A percentile compares a stretch with the other conserved stretches of the same genome.
phyloP scores from a whole-genome alignment of 768 basidiomycete genomes.

The Xerocomellus amylosporus region DNA sequence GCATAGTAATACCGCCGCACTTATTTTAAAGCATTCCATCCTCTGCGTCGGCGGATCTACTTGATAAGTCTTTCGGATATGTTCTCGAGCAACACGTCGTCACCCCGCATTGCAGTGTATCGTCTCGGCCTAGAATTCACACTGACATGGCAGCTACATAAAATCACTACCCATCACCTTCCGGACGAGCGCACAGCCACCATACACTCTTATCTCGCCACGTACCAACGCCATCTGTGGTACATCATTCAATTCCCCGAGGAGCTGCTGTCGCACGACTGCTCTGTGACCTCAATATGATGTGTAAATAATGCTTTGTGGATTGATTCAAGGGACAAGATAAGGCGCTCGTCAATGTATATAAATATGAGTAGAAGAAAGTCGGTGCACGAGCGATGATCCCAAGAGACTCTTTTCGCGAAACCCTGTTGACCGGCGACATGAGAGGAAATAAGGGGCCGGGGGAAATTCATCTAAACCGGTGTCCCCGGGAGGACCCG shows the following conservation, averaged over 20 bases:
- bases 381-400: background rate
- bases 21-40: background rate
- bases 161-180: no score
- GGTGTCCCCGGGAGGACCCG: background rate
- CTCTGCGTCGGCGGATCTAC: background rate
- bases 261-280: no score
- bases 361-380: background rate
- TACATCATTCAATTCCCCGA: background rate
- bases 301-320: background rate
- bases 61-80: no score
- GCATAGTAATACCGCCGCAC: no score
- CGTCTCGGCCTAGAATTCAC: no score
- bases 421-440: background rate
- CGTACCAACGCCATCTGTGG: background rate
- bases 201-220: no score
- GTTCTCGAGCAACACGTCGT: no score
- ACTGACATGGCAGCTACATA: no score
- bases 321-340: no score
- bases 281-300: background rate
- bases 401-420: background rate
- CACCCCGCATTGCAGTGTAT: no score
- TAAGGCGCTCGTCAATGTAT: background rate
- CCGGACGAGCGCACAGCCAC: no score
- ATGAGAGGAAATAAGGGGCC: background rate
- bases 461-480: no score